A percentile compares a stretch with the other conserved stretches of the same genome.
Evolutionary conservation across 768 basidiomycete species (phyloP).

Genomic region (Kwoniella pini): DNA sequence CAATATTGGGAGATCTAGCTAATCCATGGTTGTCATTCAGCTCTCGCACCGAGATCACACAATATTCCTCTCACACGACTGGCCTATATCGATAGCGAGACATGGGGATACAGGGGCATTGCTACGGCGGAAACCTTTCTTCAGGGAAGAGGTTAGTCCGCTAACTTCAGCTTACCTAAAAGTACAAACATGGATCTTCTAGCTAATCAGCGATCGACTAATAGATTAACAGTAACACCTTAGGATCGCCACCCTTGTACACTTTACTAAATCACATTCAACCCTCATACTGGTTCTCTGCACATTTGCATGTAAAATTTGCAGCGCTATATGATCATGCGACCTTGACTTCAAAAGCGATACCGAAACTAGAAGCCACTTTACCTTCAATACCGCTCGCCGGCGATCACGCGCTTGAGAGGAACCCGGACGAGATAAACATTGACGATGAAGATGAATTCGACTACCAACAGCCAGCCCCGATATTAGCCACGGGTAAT

Average conservation of each 20-base stretch:
- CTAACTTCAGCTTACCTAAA: no score
- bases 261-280: conserved; percentile 69
- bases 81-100: conserved; percentile 83
- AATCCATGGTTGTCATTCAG: conserved; percentile 10
- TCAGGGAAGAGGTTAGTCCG: conserved; percentile 62
- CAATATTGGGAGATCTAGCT: neutral
- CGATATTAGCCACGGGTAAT: conserved; percentile 12
- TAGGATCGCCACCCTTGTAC: conserved; percentile 87
- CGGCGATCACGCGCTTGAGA: neutral
- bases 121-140: conserved; percentile 74
- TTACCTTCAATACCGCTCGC: neutral
- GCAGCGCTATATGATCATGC: conserved; percentile 62
- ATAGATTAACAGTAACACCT: conserved; percentile 62
- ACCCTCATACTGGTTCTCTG: conserved; percentile 89
- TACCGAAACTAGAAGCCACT: conserved; percentile 1
- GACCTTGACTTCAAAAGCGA: neutral
- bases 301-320: conserved; percentile 85
- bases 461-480: neutral
- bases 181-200: neutral
- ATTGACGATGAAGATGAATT: conserved; percentile 33
- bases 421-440: conserved; percentile 52
- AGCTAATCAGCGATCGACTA: neutral
- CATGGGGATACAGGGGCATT: conserved; percentile 70
- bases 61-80: conserved; percentile 94
- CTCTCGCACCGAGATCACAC: conserved; percentile 42